Evolutionary conservation across 306 rosid species (phyloP).

Genomic region (Quercus variabilis): DNA sequence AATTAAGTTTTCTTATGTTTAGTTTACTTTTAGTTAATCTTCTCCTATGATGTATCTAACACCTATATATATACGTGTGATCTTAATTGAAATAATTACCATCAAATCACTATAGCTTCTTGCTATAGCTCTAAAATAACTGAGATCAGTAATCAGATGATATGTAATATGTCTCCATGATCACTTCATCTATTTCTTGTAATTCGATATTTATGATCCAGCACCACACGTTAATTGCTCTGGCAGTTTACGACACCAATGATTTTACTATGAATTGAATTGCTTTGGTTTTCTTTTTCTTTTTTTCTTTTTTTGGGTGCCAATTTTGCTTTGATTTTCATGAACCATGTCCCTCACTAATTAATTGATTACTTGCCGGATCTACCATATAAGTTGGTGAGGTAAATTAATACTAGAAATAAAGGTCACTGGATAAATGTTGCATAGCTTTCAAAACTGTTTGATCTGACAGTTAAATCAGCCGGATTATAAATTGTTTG

Average conservation of each 20-base stretch:
- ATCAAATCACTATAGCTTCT: not conserved
- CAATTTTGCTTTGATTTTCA: not conserved
- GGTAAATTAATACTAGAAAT: not conserved
- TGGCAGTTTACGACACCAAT: not conserved
- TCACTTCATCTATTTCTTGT: too few relatives aligned
- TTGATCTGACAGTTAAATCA: too few relatives aligned
- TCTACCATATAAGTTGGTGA: not conserved
- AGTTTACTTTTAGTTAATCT: not conserved
- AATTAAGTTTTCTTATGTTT: not conserved
- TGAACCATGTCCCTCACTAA: not conserved
- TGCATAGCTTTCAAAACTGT: not conserved
- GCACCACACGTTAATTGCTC: too few relatives aligned
- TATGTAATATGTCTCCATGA: not conserved
- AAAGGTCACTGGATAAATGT: not conserved
- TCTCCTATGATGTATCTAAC: not conserved
- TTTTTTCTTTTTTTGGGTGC: not conserved
- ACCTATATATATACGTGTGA: not conserved
- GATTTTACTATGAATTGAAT: not conserved
- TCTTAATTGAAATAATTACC: not conserved
- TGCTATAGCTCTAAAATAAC: not conserved
- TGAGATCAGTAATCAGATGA: not conserved
- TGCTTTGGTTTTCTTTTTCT: not conserved
- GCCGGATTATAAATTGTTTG: too few relatives aligned
- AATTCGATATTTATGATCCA: too few relatives aligned
- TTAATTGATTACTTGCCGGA: not conserved